Base-by-base conservation (phyloP, 2,329 filamentous ascomycete species). In the Calonectria pauciramosa region DNA sequence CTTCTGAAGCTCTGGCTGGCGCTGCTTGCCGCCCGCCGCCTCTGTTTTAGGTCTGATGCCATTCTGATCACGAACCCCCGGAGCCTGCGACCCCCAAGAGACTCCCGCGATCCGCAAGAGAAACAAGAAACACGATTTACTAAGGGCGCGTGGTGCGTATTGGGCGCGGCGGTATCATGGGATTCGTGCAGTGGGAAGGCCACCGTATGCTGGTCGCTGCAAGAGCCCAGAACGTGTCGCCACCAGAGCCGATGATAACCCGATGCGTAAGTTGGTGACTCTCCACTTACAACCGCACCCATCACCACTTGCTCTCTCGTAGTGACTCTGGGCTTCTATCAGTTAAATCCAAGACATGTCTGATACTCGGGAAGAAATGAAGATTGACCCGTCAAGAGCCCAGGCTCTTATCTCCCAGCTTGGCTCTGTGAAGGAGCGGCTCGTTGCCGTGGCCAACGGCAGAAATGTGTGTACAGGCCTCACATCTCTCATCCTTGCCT, bases 381-480 rank as follows among this genome's bases (percentile, higher is more conserved):
- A 91, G 80, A 86, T 94, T 76, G 89, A 93, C 78, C 88, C 91
- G 0, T 82, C 89, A 68, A 90, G 94, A 84, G 92, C 93, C 56
- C 88, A 90, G 73, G 87, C 88, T 71, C 91, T 95, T 73, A 83
- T 91, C 76, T 88, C 91, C 34, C 93, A 94, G 82, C 87, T 95
- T 75, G 86, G 89, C 78, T 84, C 88, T 54, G 92, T 95, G 69
- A 89, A 88, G 65, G 87, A 90, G 63, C 90, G 91, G 54, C 86
- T 95, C 74, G 83, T 87, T 38, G 85, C 89, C 49, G 89, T 88
- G 56, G 88, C 90, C 26, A 86, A 87, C 26, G 89, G 89, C 71
- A 87, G 90, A 75, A 87, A 89, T 80, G 91, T 93, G 85, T 84
- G 90, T 69, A 72, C 70, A 68, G 68, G 49, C 10, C 60, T 41